phyloP scores from a whole-genome alignment of 306 rosid genomes.

The Benincasa hispida region DNA sequence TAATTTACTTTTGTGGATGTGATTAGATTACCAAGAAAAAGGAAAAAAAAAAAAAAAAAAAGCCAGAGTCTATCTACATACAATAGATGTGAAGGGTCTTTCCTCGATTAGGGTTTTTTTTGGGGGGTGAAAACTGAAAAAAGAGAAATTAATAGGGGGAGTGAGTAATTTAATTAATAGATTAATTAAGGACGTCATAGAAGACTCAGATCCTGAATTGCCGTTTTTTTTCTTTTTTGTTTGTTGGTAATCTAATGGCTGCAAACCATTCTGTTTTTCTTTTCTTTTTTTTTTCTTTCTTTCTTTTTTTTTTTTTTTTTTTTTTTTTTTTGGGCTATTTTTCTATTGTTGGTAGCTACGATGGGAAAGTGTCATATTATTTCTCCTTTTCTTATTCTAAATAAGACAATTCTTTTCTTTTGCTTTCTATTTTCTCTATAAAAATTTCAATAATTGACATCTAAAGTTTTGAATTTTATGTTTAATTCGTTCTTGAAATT shows the following conservation, averaged over 20 bases:
- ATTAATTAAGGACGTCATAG: background rate
- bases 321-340: background rate
- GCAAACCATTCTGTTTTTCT: no score
- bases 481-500: no score
- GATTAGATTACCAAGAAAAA: background rate
- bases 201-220: background rate
- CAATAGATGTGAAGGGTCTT: background rate
- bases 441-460: no score
- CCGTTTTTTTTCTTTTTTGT: background rate
- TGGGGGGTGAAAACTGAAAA: background rate
- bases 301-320: background rate
- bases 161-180: background rate
- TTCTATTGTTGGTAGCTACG: constrained; percentile 1
- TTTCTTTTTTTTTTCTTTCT: no score
- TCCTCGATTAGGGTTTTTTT: background rate
- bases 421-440: no score
- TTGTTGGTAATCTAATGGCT: background rate
- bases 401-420: no score
- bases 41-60: no score
- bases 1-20: background rate
- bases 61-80: background rate
- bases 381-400: background rate
- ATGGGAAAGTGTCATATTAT: background rate
- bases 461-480: no score
- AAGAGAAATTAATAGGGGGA: background rate